phyloP scores from a whole-genome alignment of 225 moss, liverwort and hornwort genomes.

The Bryum argenteum region DNA sequence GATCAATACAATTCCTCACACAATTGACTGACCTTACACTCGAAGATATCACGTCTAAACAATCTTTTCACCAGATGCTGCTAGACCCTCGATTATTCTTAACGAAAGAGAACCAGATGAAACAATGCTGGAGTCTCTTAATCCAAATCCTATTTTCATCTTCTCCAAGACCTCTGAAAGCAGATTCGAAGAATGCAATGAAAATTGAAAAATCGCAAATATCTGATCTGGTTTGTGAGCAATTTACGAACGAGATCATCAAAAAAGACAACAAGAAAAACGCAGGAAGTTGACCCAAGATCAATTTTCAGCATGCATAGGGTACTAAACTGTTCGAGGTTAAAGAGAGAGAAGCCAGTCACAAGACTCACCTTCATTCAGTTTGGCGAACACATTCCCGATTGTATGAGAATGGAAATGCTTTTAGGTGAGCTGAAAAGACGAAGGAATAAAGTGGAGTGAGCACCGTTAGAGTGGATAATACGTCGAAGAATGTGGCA shows the following conservation, averaged over 20 bases:
- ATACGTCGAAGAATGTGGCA: slow-evolving; percentile 99
- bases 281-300: too few relatives aligned
- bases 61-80: not conserved
- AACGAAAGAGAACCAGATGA: too few relatives aligned
- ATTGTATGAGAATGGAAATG: too few relatives aligned
- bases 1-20: not conserved
- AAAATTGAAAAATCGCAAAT: not conserved
- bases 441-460: slow-evolving; percentile 1
- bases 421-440: not conserved
- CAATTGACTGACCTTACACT: slow-evolving; percentile 19
- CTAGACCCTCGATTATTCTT: not conserved
- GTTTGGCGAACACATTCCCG: too few relatives aligned
- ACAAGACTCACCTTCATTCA: too few relatives aligned
- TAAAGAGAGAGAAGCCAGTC: too few relatives aligned
- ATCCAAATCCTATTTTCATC: too few relatives aligned
- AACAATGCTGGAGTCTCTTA: not conserved
- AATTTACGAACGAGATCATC: not conserved
- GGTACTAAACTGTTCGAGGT: too few relatives aligned
- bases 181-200: not conserved
- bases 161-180: not conserved
- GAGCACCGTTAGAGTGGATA: slow-evolving; percentile 90
- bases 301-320: too few relatives aligned
- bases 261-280: not conserved
- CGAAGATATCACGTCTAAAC: not conserved
- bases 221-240: not conserved